Conservation (phyloP, 768 basidiomycete genomes). For the Tricholoma terreum region DNA sequence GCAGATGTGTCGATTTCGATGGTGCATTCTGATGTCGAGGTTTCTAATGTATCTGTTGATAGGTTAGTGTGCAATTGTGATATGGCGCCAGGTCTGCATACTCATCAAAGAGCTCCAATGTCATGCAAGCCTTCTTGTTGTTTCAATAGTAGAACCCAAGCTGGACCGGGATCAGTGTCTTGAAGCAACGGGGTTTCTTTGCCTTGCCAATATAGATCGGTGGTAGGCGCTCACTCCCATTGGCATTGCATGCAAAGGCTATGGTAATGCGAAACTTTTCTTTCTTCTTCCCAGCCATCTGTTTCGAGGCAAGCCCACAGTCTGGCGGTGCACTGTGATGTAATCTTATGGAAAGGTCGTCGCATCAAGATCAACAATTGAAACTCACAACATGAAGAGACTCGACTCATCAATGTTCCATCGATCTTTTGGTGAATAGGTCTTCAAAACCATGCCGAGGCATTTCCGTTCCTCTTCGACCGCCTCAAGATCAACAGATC, state of each 20-base stretch:
- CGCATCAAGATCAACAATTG: background rate
- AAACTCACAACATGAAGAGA: constrained; percentile 12
- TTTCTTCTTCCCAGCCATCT: constrained; percentile 34
- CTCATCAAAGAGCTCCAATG: constrained; percentile 30
- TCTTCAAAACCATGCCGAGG: background rate
- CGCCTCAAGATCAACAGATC: constrained; percentile 13
- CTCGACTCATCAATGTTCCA: constrained; percentile 30
- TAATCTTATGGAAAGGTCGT: constrained; percentile 1
- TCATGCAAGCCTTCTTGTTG: too few relatives aligned
- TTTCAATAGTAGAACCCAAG: too few relatives aligned
- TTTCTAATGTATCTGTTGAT: background rate
- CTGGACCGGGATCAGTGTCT: too few relatives aligned
- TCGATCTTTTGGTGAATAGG: constrained; percentile 19
- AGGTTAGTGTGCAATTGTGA: too few relatives aligned
- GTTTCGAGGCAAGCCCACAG: constrained; percentile 25
- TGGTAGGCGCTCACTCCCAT: constrained; percentile 28
- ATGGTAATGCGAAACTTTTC: too few relatives aligned
- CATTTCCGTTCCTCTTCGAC: constrained; percentile 13
- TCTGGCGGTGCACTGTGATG: constrained; percentile 22
- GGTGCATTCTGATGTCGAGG: background rate
- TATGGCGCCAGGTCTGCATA: constrained; percentile 19
- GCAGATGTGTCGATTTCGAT: too few relatives aligned
- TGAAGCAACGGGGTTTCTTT: too few relatives aligned
- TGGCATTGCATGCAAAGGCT: too few relatives aligned
- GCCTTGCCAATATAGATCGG: constrained; percentile 35